Percentiles rank a stretch among this genome's conserved stretches.
Conservation (phyloP, 495 filamentous ascomycete species). For the Thozetella sp. region DNA sequence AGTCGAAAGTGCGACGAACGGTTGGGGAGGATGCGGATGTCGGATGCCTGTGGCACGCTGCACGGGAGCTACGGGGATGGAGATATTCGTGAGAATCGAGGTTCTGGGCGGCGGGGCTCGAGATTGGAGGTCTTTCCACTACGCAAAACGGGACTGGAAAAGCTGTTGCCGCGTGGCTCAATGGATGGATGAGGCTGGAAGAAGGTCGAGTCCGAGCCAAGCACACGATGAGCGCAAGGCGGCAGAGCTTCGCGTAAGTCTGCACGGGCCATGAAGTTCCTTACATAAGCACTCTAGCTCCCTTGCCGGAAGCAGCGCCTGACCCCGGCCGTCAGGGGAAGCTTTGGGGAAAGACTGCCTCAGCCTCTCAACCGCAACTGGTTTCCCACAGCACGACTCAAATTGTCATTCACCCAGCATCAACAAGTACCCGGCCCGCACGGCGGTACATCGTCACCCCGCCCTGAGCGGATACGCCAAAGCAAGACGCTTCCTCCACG, state of each 20-base stretch:
- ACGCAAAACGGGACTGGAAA: slow-evolving; percentile 3
- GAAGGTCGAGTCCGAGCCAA: slow-evolving; percentile 9
- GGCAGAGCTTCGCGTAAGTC: slow-evolving; percentile 22
- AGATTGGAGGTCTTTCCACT: neutral
- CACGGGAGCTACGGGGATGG: too few species aligned
- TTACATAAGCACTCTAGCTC: slow-evolving; percentile 2
- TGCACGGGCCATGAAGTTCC: neutral
- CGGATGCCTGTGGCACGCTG: neutral
- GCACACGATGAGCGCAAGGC: slow-evolving; percentile 13
- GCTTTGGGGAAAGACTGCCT: neutral
- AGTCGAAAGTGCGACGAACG: slow-evolving; percentile 1
- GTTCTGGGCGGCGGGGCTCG: neutral
- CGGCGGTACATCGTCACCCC: too few species aligned
- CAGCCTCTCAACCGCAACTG: too few species aligned
- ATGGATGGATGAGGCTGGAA: slow-evolving; percentile 8
- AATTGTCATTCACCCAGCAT: too few species aligned
- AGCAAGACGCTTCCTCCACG: too few species aligned
- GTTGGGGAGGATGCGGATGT: neutral
- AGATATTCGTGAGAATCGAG: too few species aligned
- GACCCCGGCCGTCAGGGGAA: neutral
- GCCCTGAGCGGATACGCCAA: too few species aligned
- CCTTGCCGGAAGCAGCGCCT: neutral
- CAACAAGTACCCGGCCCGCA: neutral
- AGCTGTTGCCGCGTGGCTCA: slow-evolving; percentile 13
- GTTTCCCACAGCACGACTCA: too few species aligned